Conservation (phyloP, 2,329 filamentous ascomycete genomes). For the Furcasterigmium furcatum region DNA sequence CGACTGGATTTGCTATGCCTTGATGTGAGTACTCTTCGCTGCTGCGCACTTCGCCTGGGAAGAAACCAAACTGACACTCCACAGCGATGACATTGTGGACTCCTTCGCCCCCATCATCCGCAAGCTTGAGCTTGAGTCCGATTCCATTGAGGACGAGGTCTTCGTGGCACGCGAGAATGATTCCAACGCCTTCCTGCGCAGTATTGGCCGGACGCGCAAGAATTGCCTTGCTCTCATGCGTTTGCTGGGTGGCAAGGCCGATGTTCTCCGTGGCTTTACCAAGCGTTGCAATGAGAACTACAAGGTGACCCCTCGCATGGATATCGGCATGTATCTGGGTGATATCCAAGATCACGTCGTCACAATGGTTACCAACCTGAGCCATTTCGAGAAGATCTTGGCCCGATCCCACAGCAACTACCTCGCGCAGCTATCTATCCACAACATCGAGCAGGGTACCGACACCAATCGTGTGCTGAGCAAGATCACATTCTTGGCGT, state of each 20-base stretch:
- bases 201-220: slow-evolving; percentile 88
- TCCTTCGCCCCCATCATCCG: slow-evolving; percentile 88
- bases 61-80: neutral
- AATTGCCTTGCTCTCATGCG: slow-evolving; percentile 93
- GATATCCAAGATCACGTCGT: slow-evolving; percentile 99
- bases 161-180: slow-evolving; percentile 90
- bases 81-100: slow-evolving; percentile 92
- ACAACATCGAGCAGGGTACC: slow-evolving; percentile 85
- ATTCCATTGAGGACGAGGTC: slow-evolving; percentile 91
- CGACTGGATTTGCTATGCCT: slow-evolving; percentile 98
- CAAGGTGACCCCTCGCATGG: slow-evolving; percentile 89
- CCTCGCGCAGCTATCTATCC: slow-evolving; percentile 88
- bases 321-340: slow-evolving; percentile 93
- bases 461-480: slow-evolving; percentile 84
- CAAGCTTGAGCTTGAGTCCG: slow-evolving; percentile 82
- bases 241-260: slow-evolving; percentile 93
- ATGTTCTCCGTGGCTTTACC: slow-evolving; percentile 94
- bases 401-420: slow-evolving; percentile 94
- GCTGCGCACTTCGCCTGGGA: neutral
- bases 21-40: slow-evolving; percentile 64
- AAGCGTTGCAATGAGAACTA: slow-evolving; percentile 99
- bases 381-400: slow-evolving; percentile 97
- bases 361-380: slow-evolving; percentile 96
- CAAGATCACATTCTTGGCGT: slow-evolving; percentile 92
- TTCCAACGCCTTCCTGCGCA: slow-evolving; percentile 80